Percentiles rank a stretch among this genome's conserved stretches.
Conservation (phyloP, 495 filamentous ascomycete genomes). For the Penicillium robsamsonii region DNA sequence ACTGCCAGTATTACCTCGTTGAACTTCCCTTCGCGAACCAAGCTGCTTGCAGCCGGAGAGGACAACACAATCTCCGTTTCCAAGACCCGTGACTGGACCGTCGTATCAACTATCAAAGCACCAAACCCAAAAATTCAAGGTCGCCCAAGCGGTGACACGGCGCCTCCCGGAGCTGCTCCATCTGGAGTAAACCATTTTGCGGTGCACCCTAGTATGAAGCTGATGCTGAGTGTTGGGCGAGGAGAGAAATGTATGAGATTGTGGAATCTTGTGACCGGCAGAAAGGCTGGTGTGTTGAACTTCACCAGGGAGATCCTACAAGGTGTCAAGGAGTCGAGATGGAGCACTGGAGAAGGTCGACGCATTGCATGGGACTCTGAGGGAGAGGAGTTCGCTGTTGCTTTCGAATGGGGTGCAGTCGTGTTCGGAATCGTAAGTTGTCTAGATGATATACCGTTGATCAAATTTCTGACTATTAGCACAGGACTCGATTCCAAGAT, state of each 20-base stretch:
- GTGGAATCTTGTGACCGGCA: slow-evolving; percentile 96
- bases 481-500: slow-evolving; percentile 74
- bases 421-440: slow-evolving; percentile 75
- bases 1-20: slow-evolving; percentile 73
- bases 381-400: slow-evolving; percentile 81
- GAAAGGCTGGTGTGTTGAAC: slow-evolving; percentile 87
- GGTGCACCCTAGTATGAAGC: slow-evolving; percentile 91
- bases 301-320: slow-evolving; percentile 67
- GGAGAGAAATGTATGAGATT: slow-evolving; percentile 88
- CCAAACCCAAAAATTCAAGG: slow-evolving; percentile 81
- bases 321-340: slow-evolving; percentile 71
- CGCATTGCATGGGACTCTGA: slow-evolving; percentile 75
- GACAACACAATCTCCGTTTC: slow-evolving; percentile 87
- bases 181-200: slow-evolving; percentile 94
- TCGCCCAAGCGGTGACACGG: slow-evolving; percentile 86
- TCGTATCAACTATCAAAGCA: slow-evolving; percentile 86
- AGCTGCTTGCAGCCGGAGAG: slow-evolving; percentile 78
- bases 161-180: slow-evolving; percentile 75
- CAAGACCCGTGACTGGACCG: slow-evolving; percentile 82
- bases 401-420: slow-evolving; percentile 80
- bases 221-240: slow-evolving; percentile 86
- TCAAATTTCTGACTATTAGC: slow-evolving; percentile 16
- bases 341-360: slow-evolving; percentile 77
- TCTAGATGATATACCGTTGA: slow-evolving; percentile 3
- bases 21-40: slow-evolving; percentile 79